A percentile compares a stretch with the other conserved stretches of the same genome.
These are phyloP conservation scores for Ceriops decandra DNA, from an alignment of 345 rosid species.

Conservation along the genomic window DNA sequence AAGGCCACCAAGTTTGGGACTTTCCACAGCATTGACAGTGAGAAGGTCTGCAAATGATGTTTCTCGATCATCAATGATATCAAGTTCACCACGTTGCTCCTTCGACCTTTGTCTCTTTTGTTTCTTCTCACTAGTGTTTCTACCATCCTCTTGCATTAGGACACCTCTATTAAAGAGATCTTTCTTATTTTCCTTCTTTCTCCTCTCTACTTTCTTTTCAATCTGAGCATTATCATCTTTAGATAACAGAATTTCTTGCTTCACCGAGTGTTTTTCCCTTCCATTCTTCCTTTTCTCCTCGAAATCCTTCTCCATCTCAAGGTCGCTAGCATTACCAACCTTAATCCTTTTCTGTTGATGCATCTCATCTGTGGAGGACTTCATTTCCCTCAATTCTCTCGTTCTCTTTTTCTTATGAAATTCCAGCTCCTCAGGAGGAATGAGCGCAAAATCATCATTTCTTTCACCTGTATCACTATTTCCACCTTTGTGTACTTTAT, in stretches of 20 bases:
- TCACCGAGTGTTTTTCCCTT: conserved; percentile 13
- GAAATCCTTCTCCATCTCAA: conserved; percentile 18
- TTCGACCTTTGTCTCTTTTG: conserved; percentile 29
- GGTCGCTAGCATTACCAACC: conserved; percentile 8
- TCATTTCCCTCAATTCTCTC: conserved; percentile 12
- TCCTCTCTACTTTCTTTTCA: conserved; percentile 16
- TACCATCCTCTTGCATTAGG: conserved; percentile 2
- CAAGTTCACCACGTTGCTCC: conserved; percentile 36
- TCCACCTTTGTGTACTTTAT: conserved; percentile 34
- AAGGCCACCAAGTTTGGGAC: conserved; percentile 7
- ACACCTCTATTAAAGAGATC: background rate
- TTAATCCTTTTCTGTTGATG: conserved; percentile 12
- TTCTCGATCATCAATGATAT: conserved; percentile 56
- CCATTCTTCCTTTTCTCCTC: conserved; percentile 30
- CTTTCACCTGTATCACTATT: conserved; percentile 16
- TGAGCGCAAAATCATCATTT: conserved; percentile 15
- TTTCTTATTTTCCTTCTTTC: background rate
- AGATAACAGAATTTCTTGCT: conserved; percentile 12
- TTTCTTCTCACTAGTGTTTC: conserved; percentile 16
- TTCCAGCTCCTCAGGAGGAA: conserved; percentile 24
- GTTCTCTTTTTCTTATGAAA: conserved; percentile 20
- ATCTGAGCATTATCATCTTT: background rate
- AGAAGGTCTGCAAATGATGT: conserved; percentile 62
- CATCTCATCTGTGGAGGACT: conserved; percentile 10
- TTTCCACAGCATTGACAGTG: conserved; percentile 20